These are phyloP conservation scores for Kwoniella shivajii DNA, from an alignment of 1,284 basidiomycete genomes.

Conservation along the genomic window DNA sequence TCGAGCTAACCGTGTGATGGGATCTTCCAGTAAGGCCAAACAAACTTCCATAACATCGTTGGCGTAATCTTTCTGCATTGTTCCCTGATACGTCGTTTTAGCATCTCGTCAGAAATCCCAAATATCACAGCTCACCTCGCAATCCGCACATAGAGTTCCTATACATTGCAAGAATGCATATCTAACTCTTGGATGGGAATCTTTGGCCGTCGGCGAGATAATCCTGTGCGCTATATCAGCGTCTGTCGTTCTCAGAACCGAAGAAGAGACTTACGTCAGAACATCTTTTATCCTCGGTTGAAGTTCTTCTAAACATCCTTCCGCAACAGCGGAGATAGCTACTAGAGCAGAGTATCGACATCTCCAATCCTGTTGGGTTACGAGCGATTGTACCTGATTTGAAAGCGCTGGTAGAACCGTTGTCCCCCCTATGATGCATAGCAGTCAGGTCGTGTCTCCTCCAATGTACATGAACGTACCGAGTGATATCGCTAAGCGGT, in stretches of 20 bases:
- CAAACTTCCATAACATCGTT: conserved; percentile 61
- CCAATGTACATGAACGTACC: conserved; percentile 49
- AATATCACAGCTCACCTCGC: conserved; percentile 61
- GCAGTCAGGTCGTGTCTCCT: neutral
- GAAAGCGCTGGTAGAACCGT: conserved; percentile 72
- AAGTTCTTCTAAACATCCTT: conserved; percentile 32
- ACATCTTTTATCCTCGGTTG: conserved; percentile 19
- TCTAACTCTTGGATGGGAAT: conserved; percentile 76
- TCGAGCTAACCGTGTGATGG: conserved; percentile 65
- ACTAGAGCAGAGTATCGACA: conserved; percentile 76
- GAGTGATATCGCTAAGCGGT: conserved; percentile 71
- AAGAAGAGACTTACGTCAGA: conserved; percentile 12
- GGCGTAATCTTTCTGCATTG: conserved; percentile 32
- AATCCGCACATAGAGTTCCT: conserved; percentile 78
- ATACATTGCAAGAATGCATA: conserved; percentile 85
- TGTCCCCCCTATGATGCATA: conserved; percentile 56
- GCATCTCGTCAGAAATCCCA: neutral
- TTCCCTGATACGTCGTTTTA: conserved; percentile 26
- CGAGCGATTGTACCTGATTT: conserved; percentile 74
- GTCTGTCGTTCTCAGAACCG: neutral
- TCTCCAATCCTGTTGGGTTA: conserved; percentile 71
- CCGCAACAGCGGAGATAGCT: conserved; percentile 45
- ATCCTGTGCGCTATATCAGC: conserved; percentile 58
- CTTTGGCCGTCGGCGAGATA: conserved; percentile 71
- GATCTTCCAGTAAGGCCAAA: conserved; percentile 72